These are phyloP conservation scores for Paramecium primaurelia DNA, from an alignment of 73 alveolate genomes.

Conservation along the genomic window DNA sequence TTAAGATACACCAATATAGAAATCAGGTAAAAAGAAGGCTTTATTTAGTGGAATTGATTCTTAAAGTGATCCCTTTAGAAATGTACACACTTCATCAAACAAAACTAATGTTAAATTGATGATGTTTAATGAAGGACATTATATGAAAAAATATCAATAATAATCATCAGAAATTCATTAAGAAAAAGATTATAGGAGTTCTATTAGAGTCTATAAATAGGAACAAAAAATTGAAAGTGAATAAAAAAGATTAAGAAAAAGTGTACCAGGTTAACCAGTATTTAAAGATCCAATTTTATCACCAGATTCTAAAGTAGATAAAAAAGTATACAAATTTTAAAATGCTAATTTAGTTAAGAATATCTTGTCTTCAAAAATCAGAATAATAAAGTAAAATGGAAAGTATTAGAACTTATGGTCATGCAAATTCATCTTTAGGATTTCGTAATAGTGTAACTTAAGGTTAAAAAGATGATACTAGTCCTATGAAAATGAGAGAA, in stretches of 20 bases:
- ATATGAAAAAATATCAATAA: neutral
- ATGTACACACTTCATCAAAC: neutral
- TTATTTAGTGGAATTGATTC: slow-evolving; percentile 7
- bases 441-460: neutral
- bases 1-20: neutral
- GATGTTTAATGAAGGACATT: slow-evolving; percentile 18
- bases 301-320: neutral
- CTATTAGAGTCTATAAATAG: neutral
- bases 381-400: neutral
- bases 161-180: neutral
- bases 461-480: neutral
- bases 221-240: neutral
- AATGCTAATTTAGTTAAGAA: neutral
- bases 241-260: neutral
- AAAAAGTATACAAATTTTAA: neutral
- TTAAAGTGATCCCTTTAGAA: neutral
- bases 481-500: slow-evolving; percentile 9
- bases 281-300: neutral
- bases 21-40: neutral
- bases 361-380: neutral
- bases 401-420: neutral
- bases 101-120: neutral
- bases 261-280: neutral
- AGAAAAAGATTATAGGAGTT: neutral
- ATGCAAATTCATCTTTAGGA: neutral